phyloP scores from a whole-genome alignment of 1,284 basidiomycete genomes.

The Ceratobasidium theobromae region DNA sequence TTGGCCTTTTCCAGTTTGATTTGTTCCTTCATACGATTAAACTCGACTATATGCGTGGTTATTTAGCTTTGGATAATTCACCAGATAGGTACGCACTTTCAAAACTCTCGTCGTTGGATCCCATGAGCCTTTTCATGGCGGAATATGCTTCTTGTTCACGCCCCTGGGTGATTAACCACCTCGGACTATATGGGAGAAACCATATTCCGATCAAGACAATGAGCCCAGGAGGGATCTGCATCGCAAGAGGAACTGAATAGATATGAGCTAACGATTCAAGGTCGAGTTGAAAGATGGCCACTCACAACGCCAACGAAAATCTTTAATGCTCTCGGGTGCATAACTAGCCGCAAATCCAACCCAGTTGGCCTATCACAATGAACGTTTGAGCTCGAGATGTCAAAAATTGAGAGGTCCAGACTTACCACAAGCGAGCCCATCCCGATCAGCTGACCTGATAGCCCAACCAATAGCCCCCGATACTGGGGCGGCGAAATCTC shows the following conservation, averaged over 20 bases:
- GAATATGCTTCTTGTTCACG: slow-evolving; percentile 23
- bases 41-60: slow-evolving; percentile 14
- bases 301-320: slow-evolving; percentile 26
- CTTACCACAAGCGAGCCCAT: slow-evolving; percentile 18
- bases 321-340: slow-evolving; percentile 7
- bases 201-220: slow-evolving; percentile 18
- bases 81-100: not conserved
- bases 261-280: not conserved
- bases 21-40: slow-evolving; percentile 22
- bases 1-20: slow-evolving; percentile 16
- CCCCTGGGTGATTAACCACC: slow-evolving; percentile 28
- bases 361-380: slow-evolving; percentile 11
- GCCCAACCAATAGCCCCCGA: slow-evolving; percentile 11
- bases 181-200: slow-evolving; percentile 30
- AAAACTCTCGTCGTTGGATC: not conserved
- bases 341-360: slow-evolving; percentile 18
- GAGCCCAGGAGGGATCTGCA: slow-evolving; percentile 16
- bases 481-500: slow-evolving; percentile 21
- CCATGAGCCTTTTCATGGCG: slow-evolving; percentile 12
- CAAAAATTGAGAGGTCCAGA: not conserved
- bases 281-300: not conserved
- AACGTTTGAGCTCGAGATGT: not conserved
- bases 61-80: not conserved
- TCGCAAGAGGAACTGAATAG: slow-evolving; percentile 9
- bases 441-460: slow-evolving; percentile 11